phyloP scores from a whole-genome alignment of 139 green algal genomes.

The Auxenochlorella pyrenoidosa region DNA sequence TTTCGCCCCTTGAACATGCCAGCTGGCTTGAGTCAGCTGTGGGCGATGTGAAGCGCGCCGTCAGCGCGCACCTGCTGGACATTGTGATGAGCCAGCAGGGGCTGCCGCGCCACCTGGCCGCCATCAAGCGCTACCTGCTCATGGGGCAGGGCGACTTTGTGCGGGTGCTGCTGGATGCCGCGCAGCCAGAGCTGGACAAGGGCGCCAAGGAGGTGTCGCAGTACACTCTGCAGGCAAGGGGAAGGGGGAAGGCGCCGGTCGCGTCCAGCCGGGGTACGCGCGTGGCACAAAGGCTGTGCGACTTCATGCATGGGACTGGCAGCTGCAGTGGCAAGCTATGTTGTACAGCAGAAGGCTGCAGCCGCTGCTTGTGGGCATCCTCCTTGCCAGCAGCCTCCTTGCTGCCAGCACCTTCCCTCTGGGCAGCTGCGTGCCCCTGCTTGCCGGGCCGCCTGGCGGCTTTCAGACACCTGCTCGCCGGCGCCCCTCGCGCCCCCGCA shows the following conservation, averaged over 20 bases:
- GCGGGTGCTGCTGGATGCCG: slow-evolving; percentile 72
- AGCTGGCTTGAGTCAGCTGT: slow-evolving; percentile 75
- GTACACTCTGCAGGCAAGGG: slow-evolving; percentile 52
- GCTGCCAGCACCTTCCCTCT: too few relatives aligned
- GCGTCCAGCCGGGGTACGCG: too few relatives aligned
- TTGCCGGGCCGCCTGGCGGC: too few relatives aligned
- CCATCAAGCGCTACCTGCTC: slow-evolving; percentile 91
- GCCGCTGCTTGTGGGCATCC: too few relatives aligned
- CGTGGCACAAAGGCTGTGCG: too few relatives aligned
- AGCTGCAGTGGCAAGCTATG: too few relatives aligned
- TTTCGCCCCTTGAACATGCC: too few relatives aligned
- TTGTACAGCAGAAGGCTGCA: too few relatives aligned
- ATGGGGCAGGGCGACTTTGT: slow-evolving; percentile 96
- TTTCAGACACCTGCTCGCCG: too few relatives aligned
- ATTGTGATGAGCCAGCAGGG: slow-evolving; percentile 76
- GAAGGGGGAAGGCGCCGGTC: not conserved
- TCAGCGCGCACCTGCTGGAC: slow-evolving; percentile 80
- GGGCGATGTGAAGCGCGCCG: slow-evolving; percentile 47
- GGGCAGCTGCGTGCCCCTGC: too few relatives aligned
- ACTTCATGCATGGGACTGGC: too few relatives aligned
- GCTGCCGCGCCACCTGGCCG: slow-evolving; percentile 81
- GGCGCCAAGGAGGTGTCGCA: slow-evolving; percentile 50
- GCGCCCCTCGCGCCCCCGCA: slow-evolving; percentile 30
- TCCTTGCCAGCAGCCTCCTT: too few relatives aligned
- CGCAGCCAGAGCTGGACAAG: slow-evolving; percentile 59